A percentile compares a stretch with the other conserved stretches of the same genome.
phyloP scores from a whole-genome alignment of 2,329 filamentous ascomycete species.

The Beauveria asiatica region DNA sequence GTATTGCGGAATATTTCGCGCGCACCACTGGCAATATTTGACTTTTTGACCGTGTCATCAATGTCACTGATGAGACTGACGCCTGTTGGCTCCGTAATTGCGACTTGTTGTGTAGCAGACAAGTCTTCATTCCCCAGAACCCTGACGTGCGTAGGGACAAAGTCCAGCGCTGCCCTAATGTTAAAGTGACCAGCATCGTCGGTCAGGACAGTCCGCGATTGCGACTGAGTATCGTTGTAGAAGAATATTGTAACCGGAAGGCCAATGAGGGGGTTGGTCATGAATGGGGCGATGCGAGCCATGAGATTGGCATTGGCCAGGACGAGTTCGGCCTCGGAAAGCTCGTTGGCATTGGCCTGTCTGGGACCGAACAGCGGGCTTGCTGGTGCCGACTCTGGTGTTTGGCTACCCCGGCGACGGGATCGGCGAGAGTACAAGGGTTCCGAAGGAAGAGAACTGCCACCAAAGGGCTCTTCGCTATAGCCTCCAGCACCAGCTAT shows the following conservation, averaged over 20 bases:
- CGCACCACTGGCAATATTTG: conserved; percentile 77
- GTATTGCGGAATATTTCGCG: conserved; percentile 95
- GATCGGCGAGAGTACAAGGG: conserved; percentile 21
- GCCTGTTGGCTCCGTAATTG: conserved; percentile 67
- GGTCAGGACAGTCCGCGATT: conserved; percentile 76
- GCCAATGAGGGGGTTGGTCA: conserved; percentile 72
- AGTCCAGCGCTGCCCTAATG: conserved; percentile 72
- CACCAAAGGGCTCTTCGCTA: conserved; percentile 54
- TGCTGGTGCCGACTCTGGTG: conserved; percentile 31
- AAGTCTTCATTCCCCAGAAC: conserved; percentile 80
- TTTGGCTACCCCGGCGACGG: conserved; percentile 24
- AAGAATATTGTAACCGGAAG: conserved; percentile 88
- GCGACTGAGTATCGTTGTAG: conserved; percentile 76
- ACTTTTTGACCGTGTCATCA: conserved; percentile 94
- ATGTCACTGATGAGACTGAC: conserved; percentile 95
- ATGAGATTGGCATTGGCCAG: conserved; percentile 82
- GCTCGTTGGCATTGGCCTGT: conserved; percentile 40
- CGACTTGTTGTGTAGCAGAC: conserved; percentile 70
- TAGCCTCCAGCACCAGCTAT: conserved; percentile 64
- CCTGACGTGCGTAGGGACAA: conserved; percentile 81
- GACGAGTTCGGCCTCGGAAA: conserved; percentile 67
- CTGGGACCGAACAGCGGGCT: conserved; percentile 35
- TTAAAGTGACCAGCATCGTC: conserved; percentile 85
- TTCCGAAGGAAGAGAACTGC: conserved; percentile 25
- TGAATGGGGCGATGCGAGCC: conserved; percentile 78